Evolutionary conservation across 345 rosid species (phyloP).

Genomic region (Jatropha curcas): DNA sequence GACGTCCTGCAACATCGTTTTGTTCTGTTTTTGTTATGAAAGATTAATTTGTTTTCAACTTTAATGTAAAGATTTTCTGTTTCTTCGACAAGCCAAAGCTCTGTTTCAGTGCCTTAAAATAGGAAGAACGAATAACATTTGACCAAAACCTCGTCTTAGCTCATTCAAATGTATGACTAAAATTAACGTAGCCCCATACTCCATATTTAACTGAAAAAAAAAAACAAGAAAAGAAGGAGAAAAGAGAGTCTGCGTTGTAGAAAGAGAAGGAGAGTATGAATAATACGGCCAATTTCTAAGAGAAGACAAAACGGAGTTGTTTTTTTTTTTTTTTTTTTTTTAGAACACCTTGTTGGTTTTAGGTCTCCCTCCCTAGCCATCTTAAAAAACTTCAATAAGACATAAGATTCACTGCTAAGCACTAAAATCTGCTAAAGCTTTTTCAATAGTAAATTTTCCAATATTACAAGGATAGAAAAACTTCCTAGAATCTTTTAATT

Average conservation of each 20-base stretch:
- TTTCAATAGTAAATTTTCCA: too few species aligned
- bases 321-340: too few species aligned
- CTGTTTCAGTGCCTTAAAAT: not conserved
- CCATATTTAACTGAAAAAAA: conserved; percentile 7
- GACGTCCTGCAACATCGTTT: conserved; percentile 48
- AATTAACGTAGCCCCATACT: not conserved
- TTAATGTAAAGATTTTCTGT: not conserved
- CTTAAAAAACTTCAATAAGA: too few species aligned
- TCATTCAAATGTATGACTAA: not conserved
- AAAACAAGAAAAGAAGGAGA: not conserved
- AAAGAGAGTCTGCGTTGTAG: not conserved
- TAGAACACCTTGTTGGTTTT: too few species aligned
- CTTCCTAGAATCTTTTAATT: too few species aligned
- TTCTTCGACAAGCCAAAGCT: not conserved
- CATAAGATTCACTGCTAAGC: too few species aligned
- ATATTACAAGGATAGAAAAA: too few species aligned
- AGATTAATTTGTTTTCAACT: not conserved
- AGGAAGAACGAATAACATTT: not conserved
- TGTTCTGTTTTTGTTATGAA: not conserved
- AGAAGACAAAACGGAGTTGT: too few species aligned
- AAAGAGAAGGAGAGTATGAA: not conserved
- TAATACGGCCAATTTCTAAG: not conserved
- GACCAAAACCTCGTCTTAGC: conserved; percentile 12
- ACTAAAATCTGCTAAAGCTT: too few species aligned
- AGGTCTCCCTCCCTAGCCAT: too few species aligned